These are phyloP conservation scores for Penicillium psychrosexuale DNA, from an alignment of 2,329 filamentous ascomycete genomes.

Conservation along the genomic window DNA sequence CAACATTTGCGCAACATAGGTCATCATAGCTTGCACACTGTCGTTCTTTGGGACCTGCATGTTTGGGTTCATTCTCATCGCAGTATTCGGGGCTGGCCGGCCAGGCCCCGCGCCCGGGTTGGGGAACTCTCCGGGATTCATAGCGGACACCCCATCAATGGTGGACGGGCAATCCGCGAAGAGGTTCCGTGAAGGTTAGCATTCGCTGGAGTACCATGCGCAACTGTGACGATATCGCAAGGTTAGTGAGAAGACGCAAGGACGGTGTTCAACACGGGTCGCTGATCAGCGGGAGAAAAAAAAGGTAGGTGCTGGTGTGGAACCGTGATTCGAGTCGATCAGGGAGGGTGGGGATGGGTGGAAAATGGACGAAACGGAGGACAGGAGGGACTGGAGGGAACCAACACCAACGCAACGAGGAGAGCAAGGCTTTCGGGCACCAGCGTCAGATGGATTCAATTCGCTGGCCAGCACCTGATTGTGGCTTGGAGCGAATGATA, in stretches of 20 bases:
- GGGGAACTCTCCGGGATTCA: slow-evolving; percentile 43
- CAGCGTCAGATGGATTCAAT: slow-evolving; percentile 30
- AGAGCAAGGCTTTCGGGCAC: slow-evolving; percentile 39
- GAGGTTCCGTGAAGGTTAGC: slow-evolving; percentile 30
- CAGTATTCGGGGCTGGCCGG: slow-evolving; percentile 11
- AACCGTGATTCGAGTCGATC: slow-evolving; percentile 25
- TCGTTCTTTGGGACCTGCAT: slow-evolving; percentile 36
- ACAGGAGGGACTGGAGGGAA: slow-evolving; percentile 12
- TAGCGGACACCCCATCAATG: slow-evolving; percentile 40
- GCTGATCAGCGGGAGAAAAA: slow-evolving; percentile 18
- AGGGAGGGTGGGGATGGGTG: slow-evolving; percentile 27
- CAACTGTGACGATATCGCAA: neutral
- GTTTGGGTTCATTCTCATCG: slow-evolving; percentile 27
- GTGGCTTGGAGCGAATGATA: slow-evolving; percentile 29
- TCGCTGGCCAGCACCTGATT: slow-evolving; percentile 29
- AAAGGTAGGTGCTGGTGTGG: slow-evolving; percentile 21
- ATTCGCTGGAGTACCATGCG: slow-evolving; percentile 30
- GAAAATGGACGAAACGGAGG: slow-evolving; percentile 23
- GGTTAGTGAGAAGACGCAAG: slow-evolving; percentile 2
- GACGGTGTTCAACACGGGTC: neutral
- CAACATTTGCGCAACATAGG: slow-evolving; percentile 40
- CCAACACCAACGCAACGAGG: slow-evolving; percentile 10
- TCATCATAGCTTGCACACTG: slow-evolving; percentile 37
- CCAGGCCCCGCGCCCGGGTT: slow-evolving; percentile 37
- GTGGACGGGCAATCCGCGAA: slow-evolving; percentile 37